Evolutionary conservation across 257 asterid genomes (phyloP).

Genomic region (Lycium barbarum): DNA sequence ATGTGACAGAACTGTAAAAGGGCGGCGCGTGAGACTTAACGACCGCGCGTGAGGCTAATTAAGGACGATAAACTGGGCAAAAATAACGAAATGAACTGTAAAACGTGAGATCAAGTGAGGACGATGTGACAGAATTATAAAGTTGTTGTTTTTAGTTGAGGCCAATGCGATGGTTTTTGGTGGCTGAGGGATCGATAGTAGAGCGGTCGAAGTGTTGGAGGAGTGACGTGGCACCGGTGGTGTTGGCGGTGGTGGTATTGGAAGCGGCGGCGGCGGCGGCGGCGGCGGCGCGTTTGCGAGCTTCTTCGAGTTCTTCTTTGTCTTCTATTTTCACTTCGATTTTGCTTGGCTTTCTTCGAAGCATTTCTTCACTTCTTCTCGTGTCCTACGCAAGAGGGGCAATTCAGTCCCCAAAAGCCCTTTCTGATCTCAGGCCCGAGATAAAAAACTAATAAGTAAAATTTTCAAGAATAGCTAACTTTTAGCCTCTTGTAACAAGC

Average conservation of each 20-base stretch:
- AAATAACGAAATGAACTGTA: no score
- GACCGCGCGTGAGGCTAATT: no score
- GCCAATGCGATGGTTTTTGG: constrained; percentile 89
- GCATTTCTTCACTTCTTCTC: constrained; percentile 62
- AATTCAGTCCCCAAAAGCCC: no score
- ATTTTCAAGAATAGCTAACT: no score
- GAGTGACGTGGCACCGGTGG: constrained; percentile 66
- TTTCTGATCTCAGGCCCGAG: no score
- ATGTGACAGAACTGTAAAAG: no score
- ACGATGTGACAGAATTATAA: no score
- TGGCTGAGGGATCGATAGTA: constrained; percentile 59
- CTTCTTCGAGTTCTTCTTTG: constrained; percentile 88
- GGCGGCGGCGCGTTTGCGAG: constrained; percentile 71
- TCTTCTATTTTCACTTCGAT: constrained; percentile 83
- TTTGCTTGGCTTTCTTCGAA: constrained; percentile 84
- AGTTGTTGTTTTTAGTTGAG: constrained; percentile 45
- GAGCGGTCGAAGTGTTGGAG: constrained; percentile 87
- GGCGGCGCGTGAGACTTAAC: no score
- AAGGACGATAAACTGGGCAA: no score
- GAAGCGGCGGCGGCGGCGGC: constrained; percentile 47
- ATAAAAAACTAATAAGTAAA: no score
- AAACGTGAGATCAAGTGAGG: no score
- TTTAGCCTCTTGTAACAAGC: no score
- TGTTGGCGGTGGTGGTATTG: constrained; percentile 29
- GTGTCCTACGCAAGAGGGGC: background rate